Base-by-base conservation (phyloP, 176 grass and related monocot genomes). In the Chloris gayana region DNA sequence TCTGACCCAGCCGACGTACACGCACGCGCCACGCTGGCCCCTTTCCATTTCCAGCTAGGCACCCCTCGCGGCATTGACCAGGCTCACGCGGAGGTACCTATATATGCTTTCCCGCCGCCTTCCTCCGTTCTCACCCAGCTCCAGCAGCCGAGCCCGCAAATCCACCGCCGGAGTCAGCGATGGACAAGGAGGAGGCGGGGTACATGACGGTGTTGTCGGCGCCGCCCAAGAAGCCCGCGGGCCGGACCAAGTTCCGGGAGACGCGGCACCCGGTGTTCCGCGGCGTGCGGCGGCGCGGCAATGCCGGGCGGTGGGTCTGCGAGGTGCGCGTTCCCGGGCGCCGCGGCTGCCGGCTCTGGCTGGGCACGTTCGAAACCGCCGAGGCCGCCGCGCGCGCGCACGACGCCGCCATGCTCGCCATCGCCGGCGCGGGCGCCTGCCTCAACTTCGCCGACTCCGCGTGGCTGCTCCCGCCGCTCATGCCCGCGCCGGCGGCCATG, bases 361-460 rank as follows among this genome's bases (percentile, higher is more conserved):
- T 97, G 11, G 94, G 94, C 25, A 94, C 94, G 47, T 97, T 88
- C 85, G 19, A 18, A 45, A 88, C 82, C 17, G 79, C 91, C 58
- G 91, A 97, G 59, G 67, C 72, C 47, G 91, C 91, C 0, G 91
- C 89, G 19, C 79, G 91, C 29, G 94, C 94, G 0, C 91, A 97
- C 86, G 94, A 97, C 67, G 87, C 88, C 7, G 94, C 91, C 9
- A 71, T 67, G 13, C 80, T 97, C 78, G 72, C 54, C 2, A 7
- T 57, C 85, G 10, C 82, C 91, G 25, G 70, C 66, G 15, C 49
- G 0, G 17, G 49, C 15, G 85, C 94, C 1, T 88, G 82, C 80
- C 87, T 97, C 32, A 97, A 94, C 77, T 97, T 97, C 83, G 75
- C 89, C 9, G 79, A 94, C 75, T 94, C 91, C 6, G 91, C 85